Base-by-base conservation (phyloP, 1,284 basidiomycete genomes). In the Meira miltonrushii region DNA sequence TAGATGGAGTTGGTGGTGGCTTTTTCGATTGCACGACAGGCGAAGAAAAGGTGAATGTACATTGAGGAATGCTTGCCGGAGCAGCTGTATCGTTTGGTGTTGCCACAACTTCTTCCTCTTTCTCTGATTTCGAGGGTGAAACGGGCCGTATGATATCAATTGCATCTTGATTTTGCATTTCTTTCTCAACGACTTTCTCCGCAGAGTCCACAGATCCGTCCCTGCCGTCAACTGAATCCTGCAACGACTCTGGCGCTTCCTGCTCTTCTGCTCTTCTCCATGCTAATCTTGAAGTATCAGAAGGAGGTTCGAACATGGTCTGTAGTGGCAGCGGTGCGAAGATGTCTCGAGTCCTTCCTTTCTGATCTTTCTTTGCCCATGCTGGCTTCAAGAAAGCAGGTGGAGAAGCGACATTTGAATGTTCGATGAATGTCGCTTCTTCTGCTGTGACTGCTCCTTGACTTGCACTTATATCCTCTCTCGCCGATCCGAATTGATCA, bases 261-360 rank as follows among this genome's bases (percentile, higher is more conserved):
- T 23, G 19, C 28, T 38, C 50, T 13, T 38, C 17, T 17, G 15
- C 5, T 41, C 6, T 39, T 39, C 21, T 33, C 50, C 37, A 25
- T 38, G 15, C 48, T 23, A n/a, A 12, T 23, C 23, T n/a, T 10
- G 23, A 23, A 4, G 23, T 15, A 6, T 66, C 66, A 7, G 71
- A 68, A 2, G 71, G 69, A 12, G 69, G 66, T 41, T 67, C 65
- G 57, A 72, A 77, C 67, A 77, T 74, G 49, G 66, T 64, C 57
- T 77, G 71, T 3, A 77, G 65, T 44, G 67, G 67, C 59, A 72
- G 68, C 0, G 72, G 72, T 1, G 71, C 71, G 38, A 77, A 77
- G 62, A 77, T 72, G 57, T 77, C 72, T 1, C 52, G 19, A 6
- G 61, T 59, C 28, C 39, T 56, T 10, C 44, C 62, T 3, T 54